Evolutionary conservation across 768 basidiomycete genomes (phyloP), one percentile per base, ranked within the genome.

Genomic region (Tricholomella constricta): DNA sequence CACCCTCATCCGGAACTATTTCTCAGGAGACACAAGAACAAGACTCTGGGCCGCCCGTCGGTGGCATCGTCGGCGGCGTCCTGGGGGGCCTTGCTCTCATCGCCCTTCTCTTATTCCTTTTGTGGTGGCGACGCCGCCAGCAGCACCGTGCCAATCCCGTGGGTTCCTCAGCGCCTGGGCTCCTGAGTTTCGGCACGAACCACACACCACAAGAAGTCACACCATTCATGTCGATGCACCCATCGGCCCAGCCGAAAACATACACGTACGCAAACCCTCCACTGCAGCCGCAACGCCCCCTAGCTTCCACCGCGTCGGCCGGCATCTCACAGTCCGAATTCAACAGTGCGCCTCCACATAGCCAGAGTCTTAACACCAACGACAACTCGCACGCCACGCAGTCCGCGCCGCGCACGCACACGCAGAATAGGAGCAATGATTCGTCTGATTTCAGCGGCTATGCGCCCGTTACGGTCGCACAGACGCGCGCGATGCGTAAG

Each of bases 51-150:
- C 12, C 42, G 15, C 42, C 42, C 1, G 26, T 43, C 9, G 62
- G 62, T 17, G 56, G 52, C 11, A 57, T 62, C 25, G 57, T 50
- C 5, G 62, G 62, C 4, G 59, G 56, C n/a, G 52, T 60, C 35
- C 23, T 62, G 2, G 52, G 41, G 11, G 57, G 54, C 4, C n/a
- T 59, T 31, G 32, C 45, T 9, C 0, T 57, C 17, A 26, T 62
- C 11, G 25, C 36, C n/a, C 31, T 35, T 35, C 1, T 41, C 22
- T 10, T 34, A 2, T 38, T 57, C 12, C 32, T 42, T 9, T 41
- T 54, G 37, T 50, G 17, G 27, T 35, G 36, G 27, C 2, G 41
- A 26, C 55, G 59, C 12, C 52, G 52, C 11, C 48, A 29, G 29
- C 48, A n/a, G 11, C 19, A 37, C 26, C 51, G 20, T 3, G 26